Conservation (phyloP, 2,329 filamentous ascomycete genomes). For the Xylariaceae sp. region DNA sequence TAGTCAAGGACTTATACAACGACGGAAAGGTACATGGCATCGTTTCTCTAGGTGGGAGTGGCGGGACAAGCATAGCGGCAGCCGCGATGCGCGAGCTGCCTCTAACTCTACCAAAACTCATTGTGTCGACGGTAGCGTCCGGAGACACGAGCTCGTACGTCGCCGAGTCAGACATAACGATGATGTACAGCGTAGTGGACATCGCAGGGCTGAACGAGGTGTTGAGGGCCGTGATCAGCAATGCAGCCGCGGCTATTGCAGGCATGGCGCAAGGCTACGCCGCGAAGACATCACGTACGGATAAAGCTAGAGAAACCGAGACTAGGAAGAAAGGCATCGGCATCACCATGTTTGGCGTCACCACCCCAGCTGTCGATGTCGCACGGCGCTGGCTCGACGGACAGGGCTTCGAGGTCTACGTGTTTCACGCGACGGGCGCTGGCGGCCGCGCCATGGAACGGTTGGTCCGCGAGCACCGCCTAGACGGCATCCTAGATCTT, state of each 20-base stretch:
- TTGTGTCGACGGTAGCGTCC: slow-evolving; percentile 72
- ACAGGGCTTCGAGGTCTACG: slow-evolving; percentile 60
- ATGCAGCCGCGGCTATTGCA: slow-evolving; percentile 66
- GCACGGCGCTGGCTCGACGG: slow-evolving; percentile 58
- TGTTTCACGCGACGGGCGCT: slow-evolving; percentile 74
- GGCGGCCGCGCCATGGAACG: slow-evolving; percentile 74
- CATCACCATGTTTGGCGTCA: slow-evolving; percentile 78
- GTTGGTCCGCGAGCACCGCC: slow-evolving; percentile 59
- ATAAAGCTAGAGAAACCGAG: slow-evolving; percentile 25
- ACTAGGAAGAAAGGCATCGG: slow-evolving; percentile 55
- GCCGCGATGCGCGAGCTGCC: slow-evolving; percentile 67
- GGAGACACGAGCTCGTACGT: slow-evolving; percentile 70
- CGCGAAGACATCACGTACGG: slow-evolving; percentile 9
- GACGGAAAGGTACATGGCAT: slow-evolving; percentile 57
- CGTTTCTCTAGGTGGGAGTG: slow-evolving; percentile 66
- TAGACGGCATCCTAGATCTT: slow-evolving; percentile 72
- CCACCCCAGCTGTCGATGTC: slow-evolving; percentile 66
- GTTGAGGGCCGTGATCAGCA: slow-evolving; percentile 61
- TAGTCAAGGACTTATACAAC: slow-evolving; percentile 48
- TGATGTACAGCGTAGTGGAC: slow-evolving; percentile 76
- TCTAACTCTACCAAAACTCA: slow-evolving; percentile 71
- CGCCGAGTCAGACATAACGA: slow-evolving; percentile 69
- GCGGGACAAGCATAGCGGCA: slow-evolving; percentile 65
- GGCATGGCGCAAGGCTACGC: slow-evolving; percentile 61
- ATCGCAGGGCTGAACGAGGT: slow-evolving; percentile 69